Evolutionary conservation across 164 flowering plant genomes (phyloP).

Genomic region (Saururus chinensis): DNA sequence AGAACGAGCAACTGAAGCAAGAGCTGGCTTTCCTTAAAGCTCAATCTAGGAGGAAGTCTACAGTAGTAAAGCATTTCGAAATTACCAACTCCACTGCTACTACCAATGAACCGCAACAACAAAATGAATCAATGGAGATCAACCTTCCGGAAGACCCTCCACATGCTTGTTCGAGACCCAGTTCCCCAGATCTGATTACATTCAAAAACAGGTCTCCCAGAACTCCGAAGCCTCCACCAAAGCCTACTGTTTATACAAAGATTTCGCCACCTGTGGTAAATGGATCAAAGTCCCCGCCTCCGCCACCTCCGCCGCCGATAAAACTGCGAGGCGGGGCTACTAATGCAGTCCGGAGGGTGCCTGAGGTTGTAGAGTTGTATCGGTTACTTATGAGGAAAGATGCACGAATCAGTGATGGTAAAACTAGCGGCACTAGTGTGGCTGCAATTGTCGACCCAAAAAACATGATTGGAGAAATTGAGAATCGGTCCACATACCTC

Average conservation of each 20-base stretch:
- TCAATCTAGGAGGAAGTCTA: slow-evolving; percentile 33
- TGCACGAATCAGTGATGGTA: slow-evolving; percentile 20
- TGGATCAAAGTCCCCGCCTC: slow-evolving; percentile 28
- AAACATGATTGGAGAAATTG: slow-evolving; percentile 87
- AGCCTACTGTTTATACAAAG: slow-evolving; percentile 11
- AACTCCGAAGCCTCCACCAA: slow-evolving; percentile 33
- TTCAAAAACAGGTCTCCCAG: slow-evolving; percentile 13
- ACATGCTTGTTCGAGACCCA: neutral
- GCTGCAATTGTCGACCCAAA: slow-evolving; percentile 18
- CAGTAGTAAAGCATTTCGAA: slow-evolving; percentile 45
- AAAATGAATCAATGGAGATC: slow-evolving; percentile 4
- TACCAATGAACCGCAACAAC: slow-evolving; percentile 13
- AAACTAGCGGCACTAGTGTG: slow-evolving; percentile 16
- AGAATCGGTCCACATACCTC: slow-evolving; percentile 62
- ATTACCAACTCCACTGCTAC: slow-evolving; percentile 18
- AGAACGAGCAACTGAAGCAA: slow-evolving; percentile 53
- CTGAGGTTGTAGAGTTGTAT: slow-evolving; percentile 64
- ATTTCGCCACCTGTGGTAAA: slow-evolving; percentile 12
- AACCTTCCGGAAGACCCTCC: neutral
- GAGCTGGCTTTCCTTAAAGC: slow-evolving; percentile 42
- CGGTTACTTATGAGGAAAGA: slow-evolving; percentile 49
- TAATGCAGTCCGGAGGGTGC: slow-evolving; percentile 47
- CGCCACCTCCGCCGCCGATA: slow-evolving; percentile 47
- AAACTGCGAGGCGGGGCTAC: slow-evolving; percentile 18
- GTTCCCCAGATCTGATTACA: neutral